Evolutionary conservation across 257 asterid genomes (phyloP), one percentile per base, ranked within the genome.

Genomic region (Mentha longifolia): DNA sequence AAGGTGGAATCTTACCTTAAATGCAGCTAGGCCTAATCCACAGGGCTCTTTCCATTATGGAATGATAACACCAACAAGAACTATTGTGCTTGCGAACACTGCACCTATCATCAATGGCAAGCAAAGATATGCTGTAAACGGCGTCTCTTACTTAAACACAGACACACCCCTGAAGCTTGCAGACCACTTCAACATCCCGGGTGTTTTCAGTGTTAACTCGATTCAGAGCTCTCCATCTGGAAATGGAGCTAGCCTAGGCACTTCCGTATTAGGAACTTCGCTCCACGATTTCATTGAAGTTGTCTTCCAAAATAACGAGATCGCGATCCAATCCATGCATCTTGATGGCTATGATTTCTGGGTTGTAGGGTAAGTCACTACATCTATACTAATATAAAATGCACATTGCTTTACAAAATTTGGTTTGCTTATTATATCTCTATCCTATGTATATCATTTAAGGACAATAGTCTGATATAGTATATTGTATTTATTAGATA

Each of bases 11-110:
- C 77, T 95, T 83, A 95, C 98, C 66, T 74, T 97, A 52, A 95
- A 95, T 65, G 98, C 99, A 61, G 99, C 99, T 2, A 92, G 99
- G 89, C 99, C 99, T 4, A 95, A 95, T 35, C 99, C 99, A 25
- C 97, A 92, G 75, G 99, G 99, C 0, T 89, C 99, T 13, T 95
- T 82, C 85, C 99, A 92, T 65, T 92, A 95, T 5, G 99, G 99
- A 37, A 74, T n/a, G 14, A 88, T 92, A 33, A 61, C 74, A 9
- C 46, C 82, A 12, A 78, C 96, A 4, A 88, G 91, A 76, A 92
- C 91, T n/a, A 80, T 88, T n/a, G 75, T 87, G 55, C 82, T 95
- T 41, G 90, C 90, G 0, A 95, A 89, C 37, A 83, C 99, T 2
- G 97, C 95, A 3, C 88, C 92, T 43, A 3, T 88, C n/a, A 84